These are phyloP conservation scores for Mesotaenium endlicherianum DNA, from an alignment of 139 green algal genomes.

Conservation along the genomic window DNA sequence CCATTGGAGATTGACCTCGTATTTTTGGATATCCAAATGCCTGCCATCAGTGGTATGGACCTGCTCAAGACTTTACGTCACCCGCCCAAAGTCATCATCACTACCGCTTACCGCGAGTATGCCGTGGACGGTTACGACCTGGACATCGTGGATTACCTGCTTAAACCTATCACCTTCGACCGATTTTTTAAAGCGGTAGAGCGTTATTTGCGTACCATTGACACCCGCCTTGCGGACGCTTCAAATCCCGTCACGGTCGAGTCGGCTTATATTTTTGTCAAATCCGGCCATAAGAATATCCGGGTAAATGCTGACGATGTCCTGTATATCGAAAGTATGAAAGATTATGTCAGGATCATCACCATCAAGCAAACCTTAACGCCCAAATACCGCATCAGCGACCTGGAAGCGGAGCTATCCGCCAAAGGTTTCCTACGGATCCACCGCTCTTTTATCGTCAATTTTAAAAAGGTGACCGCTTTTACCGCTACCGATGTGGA, in stretches of 20 bases:
- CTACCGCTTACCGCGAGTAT: not conserved
- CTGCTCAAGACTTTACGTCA: not conserved
- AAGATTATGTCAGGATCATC: not conserved
- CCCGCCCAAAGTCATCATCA: not conserved
- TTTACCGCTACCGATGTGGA: not conserved
- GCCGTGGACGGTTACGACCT: not conserved
- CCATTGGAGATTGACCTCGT: not conserved
- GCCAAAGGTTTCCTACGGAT: not conserved
- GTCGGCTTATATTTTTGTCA: not conserved
- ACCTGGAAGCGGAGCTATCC: not conserved
- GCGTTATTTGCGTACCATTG: not conserved
- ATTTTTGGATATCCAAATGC: not conserved
- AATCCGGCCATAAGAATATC: not conserved
- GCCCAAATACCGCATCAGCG: not conserved
- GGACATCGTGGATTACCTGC: not conserved
- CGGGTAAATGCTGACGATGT: not conserved
- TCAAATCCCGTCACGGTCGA: not conserved
- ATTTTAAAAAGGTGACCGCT: not conserved
- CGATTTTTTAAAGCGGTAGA: not conserved
- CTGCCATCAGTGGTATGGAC: not conserved
- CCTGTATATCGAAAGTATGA: not conserved
- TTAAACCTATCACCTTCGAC: not conserved
- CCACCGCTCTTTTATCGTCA: not conserved
- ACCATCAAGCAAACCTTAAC: not conserved
- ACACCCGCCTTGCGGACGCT: not conserved